Conservation (phyloP, 2,329 filamentous ascomycete genomes). For the Scedosporium dehoogii region DNA sequence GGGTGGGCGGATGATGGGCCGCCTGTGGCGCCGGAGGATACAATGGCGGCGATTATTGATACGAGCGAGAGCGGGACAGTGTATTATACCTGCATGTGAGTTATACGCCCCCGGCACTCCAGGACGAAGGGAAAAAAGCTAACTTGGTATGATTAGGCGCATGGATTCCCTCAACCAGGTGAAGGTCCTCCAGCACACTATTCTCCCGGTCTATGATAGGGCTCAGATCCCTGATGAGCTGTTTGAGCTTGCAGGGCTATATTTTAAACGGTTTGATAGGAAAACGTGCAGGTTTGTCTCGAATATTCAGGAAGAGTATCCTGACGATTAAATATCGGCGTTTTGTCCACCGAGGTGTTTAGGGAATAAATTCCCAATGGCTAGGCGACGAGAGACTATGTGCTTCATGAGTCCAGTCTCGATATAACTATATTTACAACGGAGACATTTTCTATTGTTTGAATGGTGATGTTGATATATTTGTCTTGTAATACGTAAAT, state of each 20-base stretch:
- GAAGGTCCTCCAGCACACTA: slow-evolving; percentile 55
- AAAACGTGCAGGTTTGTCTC: slow-evolving; percentile 63
- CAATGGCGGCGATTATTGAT: slow-evolving; percentile 10
- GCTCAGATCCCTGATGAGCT: slow-evolving; percentile 44
- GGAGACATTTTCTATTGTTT: no score
- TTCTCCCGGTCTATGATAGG: slow-evolving; percentile 44
- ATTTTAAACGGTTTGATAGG: slow-evolving; percentile 79
- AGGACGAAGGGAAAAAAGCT: slow-evolving; percentile 25
- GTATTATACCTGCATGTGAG: slow-evolving; percentile 84
- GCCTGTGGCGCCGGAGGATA: not conserved
- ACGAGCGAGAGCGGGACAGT: slow-evolving; percentile 49
- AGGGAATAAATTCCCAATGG: no score
- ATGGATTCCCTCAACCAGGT: slow-evolving; percentile 11
- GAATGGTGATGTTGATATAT: no score
- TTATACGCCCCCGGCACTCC: slow-evolving; percentile 14
- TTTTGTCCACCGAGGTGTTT: not conserved
- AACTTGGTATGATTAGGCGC: slow-evolving; percentile 2
- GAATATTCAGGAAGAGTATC: slow-evolving; percentile 71
- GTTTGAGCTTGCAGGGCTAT: slow-evolving; percentile 64
- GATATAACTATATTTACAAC: no score
- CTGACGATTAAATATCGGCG: slow-evolving; percentile 55
- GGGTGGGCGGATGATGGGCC: slow-evolving; percentile 55
- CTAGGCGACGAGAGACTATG: no score
- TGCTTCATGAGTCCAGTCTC: no score
- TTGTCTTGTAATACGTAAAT: no score